Evolutionary conservation across 441 rosid species (phyloP), one percentile per base, ranked within the genome.

Genomic region (Hura crepitans): DNA sequence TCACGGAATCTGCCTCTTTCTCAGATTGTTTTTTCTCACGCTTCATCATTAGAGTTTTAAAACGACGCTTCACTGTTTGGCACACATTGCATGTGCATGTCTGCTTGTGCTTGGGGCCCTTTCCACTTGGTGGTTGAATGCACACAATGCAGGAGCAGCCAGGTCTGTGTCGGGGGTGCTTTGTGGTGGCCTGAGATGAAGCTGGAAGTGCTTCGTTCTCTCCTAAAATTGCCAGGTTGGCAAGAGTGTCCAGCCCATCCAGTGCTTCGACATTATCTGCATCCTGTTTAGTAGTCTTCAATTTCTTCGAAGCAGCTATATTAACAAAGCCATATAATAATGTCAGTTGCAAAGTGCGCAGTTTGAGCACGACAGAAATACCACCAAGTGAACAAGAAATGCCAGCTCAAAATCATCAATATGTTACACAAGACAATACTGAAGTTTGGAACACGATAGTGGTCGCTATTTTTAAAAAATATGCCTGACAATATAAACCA

Each of bases 81-180:
- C 99, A 95, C 58, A 92, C 98, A 20, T 84, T 88, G 76, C 98
- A 92, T 6, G 81, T 87, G 73, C 97, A 95, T 5, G 81, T 74
- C 10, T 88, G 83, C 66, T 88, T 93, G 84, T 96, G 98, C 79
- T 87, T 95, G 30, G 95, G 92, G 43, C 96, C 95, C 80, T 89
- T 91, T 71, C 99, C 99, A 54, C 99, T 92, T 31, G 99, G 99
- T 13, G 98, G 97, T 79, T 96, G 99, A 82, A 89, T 96, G 86
- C 99, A 96, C 14, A 93, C 97, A 27, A 96, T 96, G 86, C 99
- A 96, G 62, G 90, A 70, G 84, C 99, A 96, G 69, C 97, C 98
- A 42, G 93, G 89, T 50, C 96, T 74, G 72, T 96, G 99, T 65
- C 99, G 82, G n/a, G 99, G 99, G 80, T 96, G 99, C 76, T 84